phyloP scores from a whole-genome alignment of 2,329 filamentous ascomycete species.

The Diplocarpon mali region DNA sequence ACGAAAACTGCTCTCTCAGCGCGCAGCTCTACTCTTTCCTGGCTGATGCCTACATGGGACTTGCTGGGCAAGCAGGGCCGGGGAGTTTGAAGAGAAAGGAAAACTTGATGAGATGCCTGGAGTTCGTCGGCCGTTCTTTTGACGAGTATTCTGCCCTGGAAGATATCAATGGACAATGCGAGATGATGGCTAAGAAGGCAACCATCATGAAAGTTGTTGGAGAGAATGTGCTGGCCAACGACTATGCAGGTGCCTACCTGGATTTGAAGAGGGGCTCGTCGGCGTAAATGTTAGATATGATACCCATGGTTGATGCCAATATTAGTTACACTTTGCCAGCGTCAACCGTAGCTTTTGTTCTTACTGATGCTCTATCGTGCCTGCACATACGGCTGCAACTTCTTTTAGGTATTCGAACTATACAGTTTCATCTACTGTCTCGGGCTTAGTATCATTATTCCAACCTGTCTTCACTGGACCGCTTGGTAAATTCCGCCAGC shows the following conservation, averaged over 20 bases:
- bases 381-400: no score
- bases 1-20: slow-evolving; percentile 42
- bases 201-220: slow-evolving; percentile 49
- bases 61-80: slow-evolving; percentile 38
- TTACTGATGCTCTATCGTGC: no score
- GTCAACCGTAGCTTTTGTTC: no score
- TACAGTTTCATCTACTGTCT: no score
- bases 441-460: no score
- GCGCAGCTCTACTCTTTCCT: slow-evolving; percentile 48
- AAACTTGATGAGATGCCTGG: slow-evolving; percentile 32
- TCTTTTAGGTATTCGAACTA: no score
- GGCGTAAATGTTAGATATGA: slow-evolving; percentile 9
- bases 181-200: slow-evolving; percentile 56
- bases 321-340: no score
- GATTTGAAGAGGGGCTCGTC: slow-evolving; percentile 34
- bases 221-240: slow-evolving; percentile 43
- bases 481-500: no score
- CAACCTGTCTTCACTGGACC: no score
- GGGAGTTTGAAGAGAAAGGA: slow-evolving; percentile 33
- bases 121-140: slow-evolving; percentile 24
- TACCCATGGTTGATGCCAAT: slow-evolving; percentile 11
- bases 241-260: slow-evolving; percentile 42
- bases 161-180: slow-evolving; percentile 47
- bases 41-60: slow-evolving; percentile 53
- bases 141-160: slow-evolving; percentile 45